Conservation (phyloP, 805 yeast species). For the Ascoidea rubescens region DNA sequence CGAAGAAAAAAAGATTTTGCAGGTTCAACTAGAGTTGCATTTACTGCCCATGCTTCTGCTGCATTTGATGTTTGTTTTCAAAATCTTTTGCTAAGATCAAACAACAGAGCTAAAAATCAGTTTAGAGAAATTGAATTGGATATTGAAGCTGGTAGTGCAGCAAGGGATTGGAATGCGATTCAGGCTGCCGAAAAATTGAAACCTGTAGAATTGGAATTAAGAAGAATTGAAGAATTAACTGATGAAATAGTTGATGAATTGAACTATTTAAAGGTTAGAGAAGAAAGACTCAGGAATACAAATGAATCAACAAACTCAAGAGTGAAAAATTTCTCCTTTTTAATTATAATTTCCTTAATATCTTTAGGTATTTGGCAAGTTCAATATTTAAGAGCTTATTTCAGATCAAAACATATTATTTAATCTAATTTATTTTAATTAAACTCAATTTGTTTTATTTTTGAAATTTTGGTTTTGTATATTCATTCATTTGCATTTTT, state of each 20-base stretch:
- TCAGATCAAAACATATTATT: conserved; percentile 73
- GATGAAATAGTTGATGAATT: conserved; percentile 71
- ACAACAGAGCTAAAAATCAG: conserved; percentile 26
- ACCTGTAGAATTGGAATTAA: conserved; percentile 84
- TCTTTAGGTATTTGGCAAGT: conserved; percentile 89
- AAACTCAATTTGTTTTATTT: not conserved
- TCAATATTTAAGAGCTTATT: conserved; percentile 81
- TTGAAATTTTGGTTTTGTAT: not conserved
- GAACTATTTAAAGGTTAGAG: conserved; percentile 75
- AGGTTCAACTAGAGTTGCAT: conserved; percentile 62
- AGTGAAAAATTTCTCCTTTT: conserved; percentile 73
- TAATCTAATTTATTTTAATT: conserved; percentile 13
- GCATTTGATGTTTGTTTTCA: conserved; percentile 89
- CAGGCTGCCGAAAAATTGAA: conserved; percentile 88
- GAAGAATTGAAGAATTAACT: conserved; percentile 74
- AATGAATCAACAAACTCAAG: conserved; percentile 92
- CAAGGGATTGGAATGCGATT: conserved; percentile 93
- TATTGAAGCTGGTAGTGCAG: conserved; percentile 90
- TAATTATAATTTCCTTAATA: conserved; percentile 54
- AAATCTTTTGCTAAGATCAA: conserved; percentile 29
- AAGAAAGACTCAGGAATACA: conserved; percentile 87
- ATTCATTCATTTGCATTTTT: not conserved
- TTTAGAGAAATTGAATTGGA: conserved; percentile 76
- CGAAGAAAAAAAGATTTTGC: conserved; percentile 65
- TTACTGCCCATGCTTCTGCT: conserved; percentile 70